Evolutionary conservation across 1,139 yeast genomes (phyloP).

Genomic region (Saccharomyces hybrid): DNA sequence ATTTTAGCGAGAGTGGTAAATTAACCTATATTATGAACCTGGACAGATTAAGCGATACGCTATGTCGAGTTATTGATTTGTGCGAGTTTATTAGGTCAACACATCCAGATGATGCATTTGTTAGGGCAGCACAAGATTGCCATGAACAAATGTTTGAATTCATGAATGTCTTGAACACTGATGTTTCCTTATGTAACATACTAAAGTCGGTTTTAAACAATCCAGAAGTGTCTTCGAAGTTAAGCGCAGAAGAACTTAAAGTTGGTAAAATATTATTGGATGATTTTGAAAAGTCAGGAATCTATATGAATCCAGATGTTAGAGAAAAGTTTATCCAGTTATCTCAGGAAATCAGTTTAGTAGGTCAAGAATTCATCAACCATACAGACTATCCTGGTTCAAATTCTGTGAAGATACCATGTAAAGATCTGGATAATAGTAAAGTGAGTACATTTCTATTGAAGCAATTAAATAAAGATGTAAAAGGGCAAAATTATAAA

Average conservation of each 20-base stretch:
- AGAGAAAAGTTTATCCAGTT: constrained; percentile 66
- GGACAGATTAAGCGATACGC: constrained; percentile 78
- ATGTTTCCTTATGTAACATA: constrained; percentile 59
- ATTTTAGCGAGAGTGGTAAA: constrained; percentile 42
- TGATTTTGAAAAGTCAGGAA: constrained; percentile 89
- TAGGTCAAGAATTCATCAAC: constrained; percentile 70
- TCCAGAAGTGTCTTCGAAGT: constrained; percentile 31
- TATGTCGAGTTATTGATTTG: constrained; percentile 89
- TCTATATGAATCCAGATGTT: constrained; percentile 61
- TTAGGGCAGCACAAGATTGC: constrained; percentile 76
- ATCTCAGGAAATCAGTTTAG: constrained; percentile 72
- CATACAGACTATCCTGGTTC: constrained; percentile 21
- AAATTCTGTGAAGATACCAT: constrained; percentile 16
- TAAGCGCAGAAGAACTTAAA: constrained; percentile 65
- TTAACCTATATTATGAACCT: constrained; percentile 53
- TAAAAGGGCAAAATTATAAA: constrained; percentile 33
- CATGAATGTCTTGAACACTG: constrained; percentile 88
- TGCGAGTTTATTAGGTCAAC: constrained; percentile 88
- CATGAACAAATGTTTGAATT: constrained; percentile 88
- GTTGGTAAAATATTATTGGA: constrained; percentile 76
- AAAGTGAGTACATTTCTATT: constrained; percentile 22
- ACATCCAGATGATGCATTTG: constrained; percentile 69
- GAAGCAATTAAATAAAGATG: constrained; percentile 27
- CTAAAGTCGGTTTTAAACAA: constrained; percentile 50
- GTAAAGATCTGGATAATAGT: constrained; percentile 16